These are phyloP conservation scores for Scedosporium apiospermum DNA, from an alignment of 2,329 filamentous ascomycete genomes.

Conservation along the genomic window DNA sequence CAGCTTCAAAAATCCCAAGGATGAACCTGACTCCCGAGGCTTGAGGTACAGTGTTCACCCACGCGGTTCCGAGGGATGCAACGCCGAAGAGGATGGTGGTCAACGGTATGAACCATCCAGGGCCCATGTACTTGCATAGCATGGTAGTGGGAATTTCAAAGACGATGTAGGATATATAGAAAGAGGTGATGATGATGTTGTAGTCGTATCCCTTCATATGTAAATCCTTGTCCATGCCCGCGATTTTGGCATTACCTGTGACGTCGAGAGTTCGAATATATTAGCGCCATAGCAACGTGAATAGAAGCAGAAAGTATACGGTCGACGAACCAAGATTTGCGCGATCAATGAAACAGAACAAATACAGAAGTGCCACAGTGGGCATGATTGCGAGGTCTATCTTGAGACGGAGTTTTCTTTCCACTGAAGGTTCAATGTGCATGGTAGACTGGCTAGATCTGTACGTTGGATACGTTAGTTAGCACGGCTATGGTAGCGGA, in stretches of 20 bases:
- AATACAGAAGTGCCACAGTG: slow-evolving; percentile 55
- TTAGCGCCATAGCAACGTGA: slow-evolving; percentile 60
- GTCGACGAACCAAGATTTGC: slow-evolving; percentile 54
- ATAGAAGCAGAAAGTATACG: neutral
- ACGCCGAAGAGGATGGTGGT: slow-evolving; percentile 55
- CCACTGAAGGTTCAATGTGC: slow-evolving; percentile 45
- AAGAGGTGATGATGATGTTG: slow-evolving; percentile 57
- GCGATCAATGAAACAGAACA: slow-evolving; percentile 69
- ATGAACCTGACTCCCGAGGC: slow-evolving; percentile 56
- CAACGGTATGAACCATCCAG: slow-evolving; percentile 60
- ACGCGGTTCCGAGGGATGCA: slow-evolving; percentile 55
- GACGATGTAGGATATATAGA: slow-evolving; percentile 65
- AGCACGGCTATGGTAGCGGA: neutral
- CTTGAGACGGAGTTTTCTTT: slow-evolving; percentile 49
- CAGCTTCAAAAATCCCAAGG: slow-evolving; percentile 61
- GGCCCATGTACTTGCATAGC: slow-evolving; percentile 60
- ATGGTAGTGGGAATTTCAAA: slow-evolving; percentile 64
- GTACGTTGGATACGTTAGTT: neutral
- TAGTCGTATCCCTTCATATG: slow-evolving; percentile 54
- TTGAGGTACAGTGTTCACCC: slow-evolving; percentile 43
- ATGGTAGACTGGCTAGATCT: slow-evolving; percentile 28
- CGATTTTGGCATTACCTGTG: slow-evolving; percentile 57
- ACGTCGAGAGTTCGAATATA: slow-evolving; percentile 57
- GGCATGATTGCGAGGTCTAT: slow-evolving; percentile 58
- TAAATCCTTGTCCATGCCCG: slow-evolving; percentile 55